Base-by-base conservation (phyloP, 2,329 filamentous ascomycete genomes). In the Tricladium varicosporioides region DNA sequence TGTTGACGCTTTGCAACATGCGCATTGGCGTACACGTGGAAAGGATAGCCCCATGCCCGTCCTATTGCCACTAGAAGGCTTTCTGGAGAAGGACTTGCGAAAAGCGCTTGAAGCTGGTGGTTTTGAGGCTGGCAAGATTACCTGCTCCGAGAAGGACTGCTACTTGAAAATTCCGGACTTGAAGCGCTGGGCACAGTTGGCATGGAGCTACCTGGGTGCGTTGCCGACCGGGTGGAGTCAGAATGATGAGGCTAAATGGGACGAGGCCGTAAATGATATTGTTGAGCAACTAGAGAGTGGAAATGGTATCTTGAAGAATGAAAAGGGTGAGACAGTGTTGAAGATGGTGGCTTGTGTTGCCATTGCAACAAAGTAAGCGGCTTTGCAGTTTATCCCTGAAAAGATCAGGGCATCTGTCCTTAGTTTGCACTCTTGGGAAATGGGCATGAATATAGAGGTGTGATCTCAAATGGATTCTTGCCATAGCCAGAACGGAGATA, bases 211-310 rank as follows among this genome's bases (percentile, higher is more conserved):
- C n/a, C 31, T 59, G 7, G 53, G 53, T 10, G 32, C 46, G 19
- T 53, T 47, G 15, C 45, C 52, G 14, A 19, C 31, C 13, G 56
- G 57, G 2, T 59, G 54, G 54, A 48, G 27, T 13, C 9, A 45
- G 27, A 49, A 57, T n/a, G 52, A 57, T 42, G 54, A 57, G 46
- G 54, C 57, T 13, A 58, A 57, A 19, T 58, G 57, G 56, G 54
- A 56, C n/a, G 54, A 53, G 31, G 53, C 51, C 2, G 27, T 58
- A 16, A 40, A 51, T 10, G 36, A 53, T 44, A 42, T 54, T 36
- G 52, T 54, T 9, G 14, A 56, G 27, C 27, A 53, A 43, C 22
- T 51, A 14, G 45, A 58, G 42, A 53, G 15, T 8, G 42, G 46
- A 14, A 18, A 33, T 44, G 51, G 27, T 8, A 50, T 33, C 27